Base-by-base conservation (phyloP, 768 basidiomycete species). In the Agaricus subrufescens region DNA sequence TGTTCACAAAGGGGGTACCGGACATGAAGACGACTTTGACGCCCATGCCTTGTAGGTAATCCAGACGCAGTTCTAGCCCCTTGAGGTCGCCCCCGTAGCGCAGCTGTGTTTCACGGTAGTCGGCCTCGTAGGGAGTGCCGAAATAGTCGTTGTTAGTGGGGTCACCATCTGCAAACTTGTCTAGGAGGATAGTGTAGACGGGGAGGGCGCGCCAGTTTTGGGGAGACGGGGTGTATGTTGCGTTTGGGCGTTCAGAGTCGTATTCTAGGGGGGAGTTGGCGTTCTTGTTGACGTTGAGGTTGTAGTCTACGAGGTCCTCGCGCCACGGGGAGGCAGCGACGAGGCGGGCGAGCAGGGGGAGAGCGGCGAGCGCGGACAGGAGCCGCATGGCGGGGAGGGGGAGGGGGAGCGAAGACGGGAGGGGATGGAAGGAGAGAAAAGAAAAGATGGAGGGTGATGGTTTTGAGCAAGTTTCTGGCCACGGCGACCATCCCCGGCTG, bases 121-220 rank as follows among this genome's bases (percentile, higher is more conserved):
- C 94, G 65, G 78, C 83, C 68, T 97, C 94, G 69, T 75, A 92
- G 67, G 80, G 76, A 25, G 91, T 83, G 27, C 76, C 77, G 66
- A 94, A 97, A 69, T 75, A 95, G 75, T 96, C 91, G 68, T 97
- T 94, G 66, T 96, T 97, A 44, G 83, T 72, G 2, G 94, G 94
- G 67, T 94, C 89, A 1, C 94, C 94, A 63, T 96, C 93, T 12
- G 92, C 92, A 66, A 91, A 96, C 72, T 96, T 96, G 80, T 97
- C 94, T 61, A 94, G 70, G 50, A 96, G 85, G 63, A 93, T 64
- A 43, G 87, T 90, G 66, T 94, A 94, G 50, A 84, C 77, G 1
- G 91, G 91, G 10, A 92, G 71, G 5, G 81, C 73, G 19, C 94
- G 84, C 94, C 94, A 97, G 70, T 97, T 97, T 12, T 60, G 46